Evolutionary conservation across 805 yeast genomes (phyloP).

Genomic region (Clavispora fructus): DNA sequence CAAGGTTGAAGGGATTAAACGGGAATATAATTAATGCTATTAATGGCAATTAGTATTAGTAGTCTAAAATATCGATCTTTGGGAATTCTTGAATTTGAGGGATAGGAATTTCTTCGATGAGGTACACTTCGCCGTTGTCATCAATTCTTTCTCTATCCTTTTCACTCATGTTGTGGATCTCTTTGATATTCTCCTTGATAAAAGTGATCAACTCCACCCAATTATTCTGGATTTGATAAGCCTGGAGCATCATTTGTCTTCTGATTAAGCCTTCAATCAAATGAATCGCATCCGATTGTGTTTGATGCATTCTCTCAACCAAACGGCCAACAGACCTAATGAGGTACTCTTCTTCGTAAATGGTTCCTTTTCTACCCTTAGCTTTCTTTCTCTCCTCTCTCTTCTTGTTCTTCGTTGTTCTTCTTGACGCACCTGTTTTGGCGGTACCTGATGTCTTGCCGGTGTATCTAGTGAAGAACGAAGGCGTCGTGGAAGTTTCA

Average conservation of each 20-base stretch:
- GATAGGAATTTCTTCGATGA: slow-evolving; percentile 67
- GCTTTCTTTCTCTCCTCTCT: slow-evolving; percentile 95
- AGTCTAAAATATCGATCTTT: slow-evolving; percentile 52
- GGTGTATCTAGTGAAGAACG: slow-evolving; percentile 92
- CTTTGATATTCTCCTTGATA: slow-evolving; percentile 58
- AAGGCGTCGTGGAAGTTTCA: slow-evolving; percentile 86
- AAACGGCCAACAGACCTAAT: slow-evolving; percentile 84
- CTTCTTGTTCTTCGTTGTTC: slow-evolving; percentile 86
- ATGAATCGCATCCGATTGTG: slow-evolving; percentile 67
- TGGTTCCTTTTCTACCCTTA: slow-evolving; percentile 95
- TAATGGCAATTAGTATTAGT: slow-evolving; percentile 21
- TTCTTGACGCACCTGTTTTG: slow-evolving; percentile 90
- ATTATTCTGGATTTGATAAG: slow-evolving; percentile 68
- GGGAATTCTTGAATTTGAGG: slow-evolving; percentile 67
- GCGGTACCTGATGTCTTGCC: slow-evolving; percentile 97
- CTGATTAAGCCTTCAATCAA: slow-evolving; percentile 74
- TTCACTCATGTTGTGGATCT: slow-evolving; percentile 77
- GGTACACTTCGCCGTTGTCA: slow-evolving; percentile 80
- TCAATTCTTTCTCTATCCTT: slow-evolving; percentile 84
- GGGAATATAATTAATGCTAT: neutral
- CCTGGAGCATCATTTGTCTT: slow-evolving; percentile 70
- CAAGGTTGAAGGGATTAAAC: neutral
- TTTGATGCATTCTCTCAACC: slow-evolving; percentile 70
- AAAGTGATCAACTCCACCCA: slow-evolving; percentile 54
- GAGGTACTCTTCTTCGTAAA: slow-evolving; percentile 94